Evolutionary conservation across 805 yeast species (phyloP), one percentile per base, ranked within the genome.

Genomic region (Suhomyces prunicola): DNA sequence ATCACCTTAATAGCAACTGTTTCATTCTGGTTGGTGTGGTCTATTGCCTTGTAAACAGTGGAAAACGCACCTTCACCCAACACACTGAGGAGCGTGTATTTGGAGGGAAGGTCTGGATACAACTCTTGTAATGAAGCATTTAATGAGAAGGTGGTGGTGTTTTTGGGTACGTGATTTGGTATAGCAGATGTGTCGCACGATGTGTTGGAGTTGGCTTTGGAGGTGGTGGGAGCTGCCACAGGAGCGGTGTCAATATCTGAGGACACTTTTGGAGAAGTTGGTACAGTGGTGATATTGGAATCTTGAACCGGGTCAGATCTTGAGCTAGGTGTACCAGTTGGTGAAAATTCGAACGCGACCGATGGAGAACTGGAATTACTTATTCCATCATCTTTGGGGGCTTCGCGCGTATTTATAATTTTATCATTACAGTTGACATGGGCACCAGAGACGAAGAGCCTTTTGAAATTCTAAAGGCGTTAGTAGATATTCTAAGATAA

Each of bases 41-140:
- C 85, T 13, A 73, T 64, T 0, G 96, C 96, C 64, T 81, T 84
- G 72, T 84, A 89, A 4, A 93, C 98, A 10, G 82, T 79, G 2
- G 96, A 89, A 66, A 93, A 92, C 0, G 97, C 97, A 7, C 98
- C 98, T 64, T 87, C 92, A 0, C 94, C 93, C 15, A 87, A 58
- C 19, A 69, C 58, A 10, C 67, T 62, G 35, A 71, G 47, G 15
- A 76, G 60, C 36, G 63, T 61, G 57, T 67, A 75, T 44, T 67
- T 57, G 23, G 60, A 44, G 12, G 77, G 75, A 35, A 69, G 60
- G 36, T 66, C 70, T 5, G 57, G 57, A 27, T 55, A 57, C 10
- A 24, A 27, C 23, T 57, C 57, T 17, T 48, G 49, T 26, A 57
- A 46, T 5, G 60, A 27, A 19, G 50, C 47, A 45, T 47, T 40